A percentile compares a stretch with the other conserved stretches of the same genome.
These are phyloP conservation scores for Fusarium sp. DNA, from an alignment of 2,329 filamentous ascomycete genomes.

Conservation along the genomic window DNA sequence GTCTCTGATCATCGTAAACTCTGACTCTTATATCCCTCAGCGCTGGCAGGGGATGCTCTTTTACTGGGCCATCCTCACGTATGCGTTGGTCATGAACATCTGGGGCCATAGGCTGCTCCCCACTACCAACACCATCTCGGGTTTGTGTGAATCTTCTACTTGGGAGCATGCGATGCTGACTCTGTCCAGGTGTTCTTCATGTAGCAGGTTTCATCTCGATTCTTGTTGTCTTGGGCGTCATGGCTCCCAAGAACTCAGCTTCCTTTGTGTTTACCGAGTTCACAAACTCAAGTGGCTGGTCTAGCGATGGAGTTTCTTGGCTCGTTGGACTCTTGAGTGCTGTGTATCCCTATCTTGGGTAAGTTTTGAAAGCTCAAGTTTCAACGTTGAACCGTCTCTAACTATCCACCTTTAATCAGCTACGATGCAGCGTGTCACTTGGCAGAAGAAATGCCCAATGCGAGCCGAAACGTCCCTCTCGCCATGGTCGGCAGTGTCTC, in stretches of 20 bases:
- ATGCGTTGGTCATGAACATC: constrained; percentile 54
- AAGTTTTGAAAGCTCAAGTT: constrained; percentile 1
- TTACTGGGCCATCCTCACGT: constrained; percentile 57
- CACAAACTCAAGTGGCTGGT: constrained; percentile 49
- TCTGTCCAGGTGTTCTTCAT: constrained; percentile 40
- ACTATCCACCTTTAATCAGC: constrained; percentile 17
- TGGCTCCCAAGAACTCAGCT: constrained; percentile 46
- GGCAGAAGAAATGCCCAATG: constrained; percentile 49
- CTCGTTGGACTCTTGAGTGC: constrained; percentile 48
- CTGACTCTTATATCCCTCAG: constrained; percentile 53
- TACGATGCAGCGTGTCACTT: constrained; percentile 51
- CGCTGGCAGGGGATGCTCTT: constrained; percentile 60
- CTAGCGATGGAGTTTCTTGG: constrained; percentile 47
- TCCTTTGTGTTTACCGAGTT: constrained; percentile 49
- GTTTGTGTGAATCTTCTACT: background rate
- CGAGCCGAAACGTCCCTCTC: constrained; percentile 48
- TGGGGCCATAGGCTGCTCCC: constrained; percentile 54
- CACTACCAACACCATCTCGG: constrained; percentile 47
- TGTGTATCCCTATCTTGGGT: constrained; percentile 51
- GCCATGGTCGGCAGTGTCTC: constrained; percentile 50
- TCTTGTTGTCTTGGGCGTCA: constrained; percentile 44
- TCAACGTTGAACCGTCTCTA: background rate
- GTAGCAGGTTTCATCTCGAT: constrained; percentile 44
- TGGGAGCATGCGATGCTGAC: background rate
- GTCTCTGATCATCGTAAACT: constrained; percentile 56